Base-by-base conservation (phyloP, 257 asterid genomes). In the Thymus quinquecostatus region DNA sequence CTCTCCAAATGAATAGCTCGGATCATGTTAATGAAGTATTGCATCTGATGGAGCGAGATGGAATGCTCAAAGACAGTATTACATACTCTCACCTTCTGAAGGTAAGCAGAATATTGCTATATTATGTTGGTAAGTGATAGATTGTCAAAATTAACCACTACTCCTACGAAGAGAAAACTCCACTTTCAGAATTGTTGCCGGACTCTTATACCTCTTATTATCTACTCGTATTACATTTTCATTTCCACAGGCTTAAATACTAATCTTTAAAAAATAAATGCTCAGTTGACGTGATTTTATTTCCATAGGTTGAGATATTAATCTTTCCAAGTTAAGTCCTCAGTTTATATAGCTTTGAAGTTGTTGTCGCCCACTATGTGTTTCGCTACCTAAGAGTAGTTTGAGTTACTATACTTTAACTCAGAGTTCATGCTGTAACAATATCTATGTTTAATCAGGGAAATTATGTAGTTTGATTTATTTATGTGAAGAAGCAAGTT, bases 41-140 rank as follows among this genome's bases (percentile, higher is more conserved):
- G 86, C 59, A 78, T 78, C 51, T 84, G 83, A 93, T 93, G 96
- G 96, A 85, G 71, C 88, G 77, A 69, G 92, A 81, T 33, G 88
- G 86, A 81, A 82, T 93, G 83, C 88, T 90, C 53, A 87, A 88
- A 84, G 87, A 82, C 80, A 82, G 75, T 80, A 55, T 84, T 73
- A 89, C 96, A 29, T 93, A 91, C 81, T 29, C 63, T 79, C 78
- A 81, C 77, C 96, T 91, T 76, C 92, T 93, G 81, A 81, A 89
- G 97, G 98, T 92, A 79, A 56, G 79, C 77, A 51, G 66, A 33
- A 36, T 57, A 64, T 14, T 43, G 29, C 29, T 64, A 28, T 47
- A 65, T 47, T 73, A 10, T 68, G 63, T 30, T 70, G 44, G 33
- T 63, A 44, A 12, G 34, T 68, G 54, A 38, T 47, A 55, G 57